Base-by-base conservation (phyloP, 208 protist species). In the Wallacemonas rigidus region DNA sequence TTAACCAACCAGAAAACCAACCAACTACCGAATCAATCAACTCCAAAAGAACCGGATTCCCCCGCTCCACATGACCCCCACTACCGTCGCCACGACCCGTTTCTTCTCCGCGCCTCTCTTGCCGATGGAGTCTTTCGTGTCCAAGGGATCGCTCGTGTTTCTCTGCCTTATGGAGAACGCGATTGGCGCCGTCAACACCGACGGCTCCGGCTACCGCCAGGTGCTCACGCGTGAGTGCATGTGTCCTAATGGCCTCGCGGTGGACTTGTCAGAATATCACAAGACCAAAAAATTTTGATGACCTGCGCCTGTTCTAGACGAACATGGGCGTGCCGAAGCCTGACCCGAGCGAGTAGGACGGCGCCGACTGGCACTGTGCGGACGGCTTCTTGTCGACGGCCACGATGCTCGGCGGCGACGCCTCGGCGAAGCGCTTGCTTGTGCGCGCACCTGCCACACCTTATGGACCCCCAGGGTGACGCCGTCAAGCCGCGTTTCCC, bases 261-360 rank as follows among this genome's bases (percentile, higher is more conserved):
- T 86, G 15, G 77, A 83, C 56, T 56, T 86, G 39, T 71, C 15
- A 67, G 44, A 35, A 43, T 80, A 76, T 63, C 55, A 17, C 36
- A 36, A 71, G 45, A 72, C 81, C 2, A 77, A 72, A 50, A 57
- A 76, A 1, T 44, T 50, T 4, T 26, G 47, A 73, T 5, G 77
- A 86, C 53, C 67, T 82, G 5, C 44, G 73, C 14, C 56, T 69
- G 69, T 77, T 74, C 63, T 80, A 71, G 81, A 77, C 65, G 38
- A 82, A 79, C 64, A 82, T 82, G 81, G 77, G 77, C 2, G 67
- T 1, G 11, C 57, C 43, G 45, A 71, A 74, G 60, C 26, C 41
- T 8, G 35, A 38, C 47, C 64, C 64, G 9, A n/a, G 8, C 8
- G 54, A 40, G 38, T 65, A 72, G n/a, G 70, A 57, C 12, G 67